Base-by-base conservation (phyloP, 2,329 filamentous ascomycete genomes). In the Thielaviopsis ethacetica region DNA sequence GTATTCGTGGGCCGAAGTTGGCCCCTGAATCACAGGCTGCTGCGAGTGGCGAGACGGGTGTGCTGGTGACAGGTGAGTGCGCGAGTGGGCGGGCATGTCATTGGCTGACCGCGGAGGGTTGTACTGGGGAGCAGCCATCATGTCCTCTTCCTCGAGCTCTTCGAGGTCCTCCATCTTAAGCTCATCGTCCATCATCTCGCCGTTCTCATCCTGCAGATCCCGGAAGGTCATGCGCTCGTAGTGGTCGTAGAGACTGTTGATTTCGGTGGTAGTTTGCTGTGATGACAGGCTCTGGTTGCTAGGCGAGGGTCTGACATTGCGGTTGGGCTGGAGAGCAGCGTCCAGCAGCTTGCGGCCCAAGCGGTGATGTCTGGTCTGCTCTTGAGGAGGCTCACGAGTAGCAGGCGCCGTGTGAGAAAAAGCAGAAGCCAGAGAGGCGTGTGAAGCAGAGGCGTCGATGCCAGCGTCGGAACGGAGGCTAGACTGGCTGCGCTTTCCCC, bases 161-260 rank as follows among this genome's bases (percentile, higher is more conserved):
- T 54, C 41, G 24, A 58, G 38, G 30, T 38, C 41, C 15, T 57
- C 55, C n/a, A 61, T 30, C 44, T 51, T 19, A 61, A 62, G 49
- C 61, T 60, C 24, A 24, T 57, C 53, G 22, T 62, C 60, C 41
- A 53, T 47, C n/a, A 56, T 17, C 13, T 49, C 50, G 54, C 54
- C 13, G 53, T 67, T 64, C 19, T 68, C 65, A 47, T 64, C 65
- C 50, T 72, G 66, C 2, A 74, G 67, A 47, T 76, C 68, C 15
- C 73, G 73, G 59, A 78, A 75, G 0, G 77, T 75, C 71, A 76
- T 76, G 63, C 79, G 73, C 65, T 82, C 79, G 64, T 82, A 81
- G 64, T 82, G 77, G 59, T 79, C 71, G 64, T 82, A 81, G 2
- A 82, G 69, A 57, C 75, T 75, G 51, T 77, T 71, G 22, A 80